phyloP scores from a whole-genome alignment of 2,329 filamentous ascomycete genomes.

The Lasiodiplodia sp. region DNA sequence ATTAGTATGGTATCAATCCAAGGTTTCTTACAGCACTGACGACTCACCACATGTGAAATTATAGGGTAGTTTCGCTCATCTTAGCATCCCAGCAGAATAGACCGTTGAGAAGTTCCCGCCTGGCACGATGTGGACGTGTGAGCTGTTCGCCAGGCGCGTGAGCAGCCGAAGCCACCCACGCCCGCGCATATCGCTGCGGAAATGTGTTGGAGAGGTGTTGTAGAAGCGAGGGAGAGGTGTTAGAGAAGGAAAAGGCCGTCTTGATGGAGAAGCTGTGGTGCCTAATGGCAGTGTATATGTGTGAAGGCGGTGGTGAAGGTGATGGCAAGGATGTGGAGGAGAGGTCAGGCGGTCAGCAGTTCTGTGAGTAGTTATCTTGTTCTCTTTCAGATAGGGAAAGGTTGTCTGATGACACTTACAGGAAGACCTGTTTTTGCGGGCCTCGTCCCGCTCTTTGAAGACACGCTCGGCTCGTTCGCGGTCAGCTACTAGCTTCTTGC shows the following conservation, averaged over 20 bases:
- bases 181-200: background rate
- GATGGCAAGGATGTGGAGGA: background rate
- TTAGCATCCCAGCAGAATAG: conserved; percentile 3
- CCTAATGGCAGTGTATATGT: background rate
- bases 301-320: background rate
- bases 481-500: background rate
- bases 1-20: background rate
- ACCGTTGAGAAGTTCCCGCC: conserved; percentile 11
- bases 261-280: background rate
- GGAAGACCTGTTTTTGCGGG: background rate
- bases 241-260: too few species aligned
- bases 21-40: background rate
- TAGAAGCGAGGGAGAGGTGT: background rate
- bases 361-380: conserved; percentile 10
- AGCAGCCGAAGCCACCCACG: background rate
- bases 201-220: background rate
- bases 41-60: background rate
- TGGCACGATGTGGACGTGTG: conserved; percentile 24
- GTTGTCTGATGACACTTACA: background rate
- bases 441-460: background rate
- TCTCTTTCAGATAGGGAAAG: background rate
- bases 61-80: background rate
- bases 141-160: conserved; percentile 12
- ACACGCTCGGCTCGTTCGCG: background rate
- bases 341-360: background rate